phyloP scores from a whole-genome alignment of 2,329 filamentous ascomycete genomes.

The Hymenotorrendiella dingleyae region DNA sequence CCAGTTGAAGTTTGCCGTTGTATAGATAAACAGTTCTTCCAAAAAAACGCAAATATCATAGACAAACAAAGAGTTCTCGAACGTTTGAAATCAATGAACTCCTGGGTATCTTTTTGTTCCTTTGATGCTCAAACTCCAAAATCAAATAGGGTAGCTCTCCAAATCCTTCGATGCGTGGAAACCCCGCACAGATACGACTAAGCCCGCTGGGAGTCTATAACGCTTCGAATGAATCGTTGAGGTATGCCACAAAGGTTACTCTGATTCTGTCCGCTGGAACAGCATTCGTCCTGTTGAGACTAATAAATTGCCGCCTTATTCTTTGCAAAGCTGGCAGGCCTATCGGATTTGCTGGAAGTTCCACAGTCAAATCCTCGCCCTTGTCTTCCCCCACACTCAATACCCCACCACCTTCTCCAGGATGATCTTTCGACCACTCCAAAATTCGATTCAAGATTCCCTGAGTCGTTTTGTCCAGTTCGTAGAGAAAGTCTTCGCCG shows the following conservation, averaged over 20 bases:
- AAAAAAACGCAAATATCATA: too few relatives aligned
- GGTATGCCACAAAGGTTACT: slow-evolving; percentile 59
- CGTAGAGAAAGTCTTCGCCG: slow-evolving; percentile 68
- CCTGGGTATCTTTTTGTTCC: slow-evolving; percentile 2
- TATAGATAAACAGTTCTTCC: too few relatives aligned
- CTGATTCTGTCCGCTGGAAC: slow-evolving; percentile 48
- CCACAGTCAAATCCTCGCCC: slow-evolving; percentile 49
- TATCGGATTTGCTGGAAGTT: slow-evolving; percentile 60
- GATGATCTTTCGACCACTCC: slow-evolving; percentile 60
- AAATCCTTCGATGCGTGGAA: too few relatives aligned
- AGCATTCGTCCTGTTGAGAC: slow-evolving; percentile 65
- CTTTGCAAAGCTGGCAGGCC: slow-evolving; percentile 73
- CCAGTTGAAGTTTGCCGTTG: too few relatives aligned
- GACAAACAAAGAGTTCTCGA: too few relatives aligned
- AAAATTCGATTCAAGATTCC: slow-evolving; percentile 66
- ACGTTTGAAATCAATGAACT: too few relatives aligned
- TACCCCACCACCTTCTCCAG: slow-evolving; percentile 53
- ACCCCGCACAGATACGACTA: too few relatives aligned
- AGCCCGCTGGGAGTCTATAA: too few relatives aligned
- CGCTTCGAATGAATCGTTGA: slow-evolving; percentile 57
- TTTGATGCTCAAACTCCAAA: too few relatives aligned
- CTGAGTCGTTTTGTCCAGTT: slow-evolving; percentile 73
- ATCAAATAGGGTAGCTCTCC: too few relatives aligned
- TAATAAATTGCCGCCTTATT: slow-evolving; percentile 70
- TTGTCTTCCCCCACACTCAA: slow-evolving; percentile 35